A percentile compares a stretch with the other conserved stretches of the same genome.
Conservation (phyloP, 345 rosid species). For the Heritiera fomes region DNA sequence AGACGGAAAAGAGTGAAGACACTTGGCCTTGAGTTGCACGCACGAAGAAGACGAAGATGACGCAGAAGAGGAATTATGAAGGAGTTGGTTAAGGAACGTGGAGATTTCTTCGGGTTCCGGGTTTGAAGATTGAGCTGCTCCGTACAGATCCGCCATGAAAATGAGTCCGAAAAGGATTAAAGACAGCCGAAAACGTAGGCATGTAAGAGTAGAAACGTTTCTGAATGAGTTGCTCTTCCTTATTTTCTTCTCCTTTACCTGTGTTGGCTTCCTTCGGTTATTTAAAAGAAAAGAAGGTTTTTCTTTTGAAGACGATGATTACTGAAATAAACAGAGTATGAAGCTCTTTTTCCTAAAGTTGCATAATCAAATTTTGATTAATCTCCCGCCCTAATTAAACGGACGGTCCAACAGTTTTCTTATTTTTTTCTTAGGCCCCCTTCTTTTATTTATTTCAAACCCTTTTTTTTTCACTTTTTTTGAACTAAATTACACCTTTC, state of each 20-base stretch:
- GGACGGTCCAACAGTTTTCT: neutral
- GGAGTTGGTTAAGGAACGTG: conserved; percentile 45
- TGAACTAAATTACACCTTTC: too few species aligned
- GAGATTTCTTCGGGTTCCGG: conserved; percentile 56
- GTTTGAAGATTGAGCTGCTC: conserved; percentile 34
- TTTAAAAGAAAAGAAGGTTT: neutral
- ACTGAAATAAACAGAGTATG: conserved; percentile 8
- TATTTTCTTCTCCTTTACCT: neutral
- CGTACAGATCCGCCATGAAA: conserved; percentile 65
- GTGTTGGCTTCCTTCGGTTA: conserved; percentile 7
- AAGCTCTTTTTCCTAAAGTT: conserved; percentile 9
- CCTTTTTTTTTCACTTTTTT: too few species aligned
- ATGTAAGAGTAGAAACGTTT: conserved; percentile 1
- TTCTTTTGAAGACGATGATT: conserved; percentile 15
- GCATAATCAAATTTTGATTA: conserved; percentile 40
- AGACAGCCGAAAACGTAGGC: neutral
- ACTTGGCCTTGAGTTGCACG: conserved; percentile 20
- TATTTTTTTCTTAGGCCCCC: neutral
- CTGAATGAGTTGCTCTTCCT: neutral
- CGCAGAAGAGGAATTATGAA: conserved; percentile 36
- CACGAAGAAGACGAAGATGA: conserved; percentile 30
- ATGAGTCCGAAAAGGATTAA: neutral
- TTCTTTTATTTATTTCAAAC: neutral
- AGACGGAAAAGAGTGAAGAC: conserved; percentile 23
- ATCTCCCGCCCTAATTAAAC: conserved; percentile 53